Evolutionary conservation across 2,329 filamentous ascomycete species (phyloP), one percentile per base, ranked within the genome.

Genomic region (Scorias spongiosa): DNA sequence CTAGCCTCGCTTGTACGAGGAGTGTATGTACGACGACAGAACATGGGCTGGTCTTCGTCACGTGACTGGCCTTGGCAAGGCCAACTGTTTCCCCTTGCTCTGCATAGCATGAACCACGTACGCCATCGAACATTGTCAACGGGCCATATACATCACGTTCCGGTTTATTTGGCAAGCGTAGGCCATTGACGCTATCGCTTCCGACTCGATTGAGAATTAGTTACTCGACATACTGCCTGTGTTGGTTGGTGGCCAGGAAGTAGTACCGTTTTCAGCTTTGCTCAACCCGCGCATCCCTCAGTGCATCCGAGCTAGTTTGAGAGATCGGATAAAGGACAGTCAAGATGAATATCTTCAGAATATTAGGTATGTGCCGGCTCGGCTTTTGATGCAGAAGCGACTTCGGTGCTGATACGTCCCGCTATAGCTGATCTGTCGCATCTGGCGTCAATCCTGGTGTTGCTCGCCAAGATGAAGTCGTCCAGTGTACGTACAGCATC

Each of bases 401-500:
- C 42, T 49, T 57, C 17, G 37, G 15, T 26, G 49, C 42, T 10
- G 15, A 26, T 8, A 46, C 28, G 10, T 28, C 18, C 29, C n/a
- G n/a, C 20, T 18, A 45, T 54, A 94, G 88, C 80, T 69, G 91
- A 98, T 73, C 77, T 98, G 63, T 95, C 87, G 71, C 91, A 98
- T 72, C 70, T 98, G 57, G 73, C 82, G 51, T 96, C 89, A 43
- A 94, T 98, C 61, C 73, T 94, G 57, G 94, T 98, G 57, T 72
- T 98, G 49, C 73, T 98, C 50, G 87, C 93, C 63, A 98, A 98
- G 74, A 98, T 98, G 87, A 80, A 81, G 56, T 66, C 63, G 45
- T 80, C 91, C 39, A 93, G 85, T 62, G 89, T 95, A 72, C 49
- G 79, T 65, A 42, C 14, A 29, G 10, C 39, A 26, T 29, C 39